A percentile compares a stretch with the other conserved stretches of the same genome.
Evolutionary conservation across 805 yeast species (phyloP).

Genomic region (Wickerhamomyces xylosicus): DNA sequence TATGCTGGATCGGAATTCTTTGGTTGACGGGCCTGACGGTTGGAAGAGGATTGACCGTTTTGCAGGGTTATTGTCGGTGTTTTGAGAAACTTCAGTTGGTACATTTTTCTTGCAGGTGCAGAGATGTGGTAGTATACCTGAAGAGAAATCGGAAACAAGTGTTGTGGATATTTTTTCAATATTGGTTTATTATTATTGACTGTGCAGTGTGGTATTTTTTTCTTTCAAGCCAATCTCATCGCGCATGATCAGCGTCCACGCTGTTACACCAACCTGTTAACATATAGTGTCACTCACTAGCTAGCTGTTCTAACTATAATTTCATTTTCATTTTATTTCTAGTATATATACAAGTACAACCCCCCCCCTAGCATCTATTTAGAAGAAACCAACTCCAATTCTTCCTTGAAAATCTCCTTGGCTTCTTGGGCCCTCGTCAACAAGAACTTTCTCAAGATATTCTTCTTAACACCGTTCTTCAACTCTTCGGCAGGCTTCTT

Average conservation of each 20-base stretch:
- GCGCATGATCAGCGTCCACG: too few relatives aligned
- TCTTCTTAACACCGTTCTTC: slow-evolving; percentile 52
- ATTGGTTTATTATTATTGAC: too few relatives aligned
- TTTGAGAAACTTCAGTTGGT: slow-evolving; percentile 25
- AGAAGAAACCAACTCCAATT: background rate
- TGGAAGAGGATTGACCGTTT: background rate
- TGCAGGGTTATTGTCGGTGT: slow-evolving; percentile 16
- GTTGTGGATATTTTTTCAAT: too few relatives aligned
- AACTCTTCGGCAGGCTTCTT: slow-evolving; percentile 27
- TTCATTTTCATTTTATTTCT: too few relatives aligned
- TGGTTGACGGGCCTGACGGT: slow-evolving; percentile 5
- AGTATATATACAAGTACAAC: background rate
- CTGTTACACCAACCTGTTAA: too few relatives aligned
- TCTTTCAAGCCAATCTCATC: too few relatives aligned
- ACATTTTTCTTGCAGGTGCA: slow-evolving; percentile 12
- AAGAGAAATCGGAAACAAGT: too few relatives aligned
- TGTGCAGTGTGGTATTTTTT: too few relatives aligned
- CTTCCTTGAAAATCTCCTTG: slow-evolving; percentile 12
- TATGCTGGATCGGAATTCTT: slow-evolving; percentile 3
- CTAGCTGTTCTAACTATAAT: background rate
- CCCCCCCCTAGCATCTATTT: too few relatives aligned
- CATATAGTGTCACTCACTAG: too few relatives aligned
- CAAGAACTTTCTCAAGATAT: slow-evolving; percentile 58
- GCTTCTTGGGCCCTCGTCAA: slow-evolving; percentile 22
- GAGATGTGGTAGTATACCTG: too few relatives aligned